phyloP scores from a whole-genome alignment of 257 asterid species.

The Schizonepeta tenuifolia region DNA sequence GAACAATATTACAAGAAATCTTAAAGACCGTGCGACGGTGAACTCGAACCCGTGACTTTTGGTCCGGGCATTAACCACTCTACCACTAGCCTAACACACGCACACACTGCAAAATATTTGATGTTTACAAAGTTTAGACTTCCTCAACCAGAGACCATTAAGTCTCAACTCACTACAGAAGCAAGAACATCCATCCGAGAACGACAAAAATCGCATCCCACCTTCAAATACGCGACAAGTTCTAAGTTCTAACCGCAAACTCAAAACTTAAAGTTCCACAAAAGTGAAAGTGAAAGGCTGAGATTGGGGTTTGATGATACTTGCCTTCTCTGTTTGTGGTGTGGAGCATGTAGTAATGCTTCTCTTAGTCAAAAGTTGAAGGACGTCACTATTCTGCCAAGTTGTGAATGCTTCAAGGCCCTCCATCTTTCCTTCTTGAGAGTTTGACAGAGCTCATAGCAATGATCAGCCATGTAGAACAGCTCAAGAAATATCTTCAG shows the following conservation, averaged over 20 bases:
- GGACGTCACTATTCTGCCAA: not conserved
- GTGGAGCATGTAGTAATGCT: constrained; percentile 11
- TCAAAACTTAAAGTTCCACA: not conserved
- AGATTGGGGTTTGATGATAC: too few relatives aligned
- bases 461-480: not conserved
- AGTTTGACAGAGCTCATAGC: not conserved
- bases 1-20: too few relatives aligned
- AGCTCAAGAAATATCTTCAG: constrained; percentile 63
- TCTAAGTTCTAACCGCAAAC: not conserved
- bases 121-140: too few relatives aligned
- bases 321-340: not conserved
- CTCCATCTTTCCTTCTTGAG: not conserved
- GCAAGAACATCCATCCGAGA: too few relatives aligned
- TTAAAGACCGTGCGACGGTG: too few relatives aligned
- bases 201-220: too few relatives aligned
- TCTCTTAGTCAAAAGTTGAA: not conserved
- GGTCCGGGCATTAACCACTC: too few relatives aligned
- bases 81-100: too few relatives aligned
- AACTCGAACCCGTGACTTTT: too few relatives aligned
- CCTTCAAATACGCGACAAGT: too few relatives aligned
- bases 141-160: too few relatives aligned
- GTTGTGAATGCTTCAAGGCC: not conserved
- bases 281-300: not conserved
- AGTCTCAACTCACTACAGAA: not conserved
- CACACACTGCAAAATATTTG: not conserved